Base-by-base conservation (phyloP, 2,329 filamentous ascomycete genomes). In the Emmonsiellopsis sp. region DNA sequence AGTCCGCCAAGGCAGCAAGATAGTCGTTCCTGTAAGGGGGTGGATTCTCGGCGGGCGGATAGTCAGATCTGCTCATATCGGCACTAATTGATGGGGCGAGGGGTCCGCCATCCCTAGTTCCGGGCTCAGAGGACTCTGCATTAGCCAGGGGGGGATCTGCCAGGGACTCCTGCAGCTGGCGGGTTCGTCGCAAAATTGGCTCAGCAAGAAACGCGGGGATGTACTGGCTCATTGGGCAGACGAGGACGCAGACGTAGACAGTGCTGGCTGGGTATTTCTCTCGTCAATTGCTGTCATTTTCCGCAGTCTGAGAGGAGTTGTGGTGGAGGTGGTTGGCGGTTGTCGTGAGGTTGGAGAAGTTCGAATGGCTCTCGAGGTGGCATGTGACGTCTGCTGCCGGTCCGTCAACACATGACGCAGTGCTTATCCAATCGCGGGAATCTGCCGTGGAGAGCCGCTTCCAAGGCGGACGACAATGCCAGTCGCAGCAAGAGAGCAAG, bases 201-300 rank as follows among this genome's bases (percentile, higher is more conserved):
- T 74, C 72, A 55, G 71, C 68, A 47, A 75, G 61, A 54, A 72
- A 67, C 42, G 72, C 73, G 33, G 65, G 65, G 50, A 74, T 65
- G 49, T 71, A 71, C 60, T 68, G 67, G 63, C 67, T 74, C 73
- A 76, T 76, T 66, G 62, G 56, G 53, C 39, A 49, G 56, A 56
- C 6, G 6, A 27, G 10, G 17, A 40, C 7, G 13, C 17, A 40
- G 11, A 14, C 6, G 10, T 37, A 49, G 21, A n/a, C 36, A 42
- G 17, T 31, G 47, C 17, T 11, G 47, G 39, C 14, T 42, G 21
- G 21, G 21, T 27, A 27, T 27, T 27, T 3, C 21, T 27, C 21
- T 27, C 21, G 21, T 5, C 44, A 47, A 47, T 37, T 39, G 14
- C 33, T 39, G 33, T 21, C 33, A 48, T 48, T 47, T 47, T 33